These are phyloP conservation scores for Myrmaecium sp. DNA, from an alignment of 2,329 filamentous ascomycete species.

Conservation along the genomic window DNA sequence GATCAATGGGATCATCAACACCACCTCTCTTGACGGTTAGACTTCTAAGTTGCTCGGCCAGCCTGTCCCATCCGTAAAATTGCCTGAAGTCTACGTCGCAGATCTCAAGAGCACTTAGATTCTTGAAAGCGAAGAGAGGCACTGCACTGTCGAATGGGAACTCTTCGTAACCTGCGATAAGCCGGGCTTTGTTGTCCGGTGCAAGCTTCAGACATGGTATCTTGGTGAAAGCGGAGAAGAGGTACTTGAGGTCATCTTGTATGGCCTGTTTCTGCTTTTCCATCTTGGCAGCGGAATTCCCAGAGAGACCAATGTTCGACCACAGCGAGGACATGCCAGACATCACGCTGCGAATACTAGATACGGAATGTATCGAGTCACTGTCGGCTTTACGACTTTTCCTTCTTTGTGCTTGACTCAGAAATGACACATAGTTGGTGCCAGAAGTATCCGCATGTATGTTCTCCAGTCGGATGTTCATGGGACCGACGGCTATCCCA, in stretches of 20 bases:
- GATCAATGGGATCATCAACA: conserved; percentile 76
- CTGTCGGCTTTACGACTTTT: conserved; percentile 67
- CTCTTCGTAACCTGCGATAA: conserved; percentile 89
- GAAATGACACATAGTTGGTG: conserved; percentile 89
- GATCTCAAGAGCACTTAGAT: conserved; percentile 82
- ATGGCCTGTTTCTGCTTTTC: conserved; percentile 80
- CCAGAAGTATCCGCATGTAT: conserved; percentile 75
- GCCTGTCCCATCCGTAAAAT: conserved; percentile 90
- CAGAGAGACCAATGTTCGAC: conserved; percentile 73
- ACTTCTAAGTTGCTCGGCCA: conserved; percentile 82
- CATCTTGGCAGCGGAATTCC: conserved; percentile 62
- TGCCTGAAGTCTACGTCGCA: conserved; percentile 92
- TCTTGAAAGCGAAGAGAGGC: conserved; percentile 93
- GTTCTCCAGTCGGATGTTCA: conserved; percentile 92
- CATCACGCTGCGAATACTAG: conserved; percentile 93
- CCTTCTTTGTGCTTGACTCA: conserved; percentile 66
- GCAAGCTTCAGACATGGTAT: conserved; percentile 80
- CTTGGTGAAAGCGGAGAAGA: conserved; percentile 97
- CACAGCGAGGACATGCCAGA: conserved; percentile 89
- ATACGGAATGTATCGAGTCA: conserved; percentile 86
- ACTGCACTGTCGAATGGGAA: conserved; percentile 97
- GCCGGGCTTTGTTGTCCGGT: conserved; percentile 78
- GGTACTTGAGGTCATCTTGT: conserved; percentile 78
- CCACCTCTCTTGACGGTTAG: conserved; percentile 75
- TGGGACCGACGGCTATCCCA: conserved; percentile 76